Evolutionary conservation across 306 rosid genomes (phyloP).

Genomic region (Crotalaria pallida): DNA sequence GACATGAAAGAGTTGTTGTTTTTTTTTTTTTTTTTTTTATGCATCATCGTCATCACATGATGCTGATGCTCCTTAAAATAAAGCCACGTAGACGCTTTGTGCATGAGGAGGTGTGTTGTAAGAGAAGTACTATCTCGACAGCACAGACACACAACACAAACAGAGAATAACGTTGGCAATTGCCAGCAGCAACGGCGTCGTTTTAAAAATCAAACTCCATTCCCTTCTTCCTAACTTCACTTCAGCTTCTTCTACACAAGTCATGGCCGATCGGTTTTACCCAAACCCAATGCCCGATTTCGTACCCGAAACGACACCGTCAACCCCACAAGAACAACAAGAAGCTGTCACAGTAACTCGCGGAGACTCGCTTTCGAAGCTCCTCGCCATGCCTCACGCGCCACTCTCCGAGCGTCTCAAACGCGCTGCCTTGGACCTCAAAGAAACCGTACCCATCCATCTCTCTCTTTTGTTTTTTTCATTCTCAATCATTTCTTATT

Average conservation of each 20-base stretch:
- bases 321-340: slow-evolving; percentile 24
- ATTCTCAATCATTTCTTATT: neutral
- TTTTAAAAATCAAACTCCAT: neutral
- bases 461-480: neutral
- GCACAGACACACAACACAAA: too few relatives aligned
- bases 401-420: slow-evolving; percentile 55
- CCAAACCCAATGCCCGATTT: slow-evolving; percentile 57
- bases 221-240: neutral
- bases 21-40: too few relatives aligned
- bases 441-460: slow-evolving; percentile 45
- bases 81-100: neutral
- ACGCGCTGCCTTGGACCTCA: slow-evolving; percentile 75
- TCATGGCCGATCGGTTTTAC: slow-evolving; percentile 64
- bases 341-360: slow-evolving; percentile 22
- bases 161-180: too few relatives aligned
- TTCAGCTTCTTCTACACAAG: neutral
- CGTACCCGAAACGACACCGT: slow-evolving; percentile 41
- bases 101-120: neutral
- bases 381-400: slow-evolving; percentile 53
- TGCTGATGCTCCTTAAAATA: too few relatives aligned
- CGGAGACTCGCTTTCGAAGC: slow-evolving; percentile 42
- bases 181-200: neutral
- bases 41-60: too few relatives aligned
- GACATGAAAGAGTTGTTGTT: too few relatives aligned
- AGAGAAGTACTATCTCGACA: neutral